A percentile compares a stretch with the other conserved stretches of the same genome.
Conservation (phyloP, 2,329 filamentous ascomycete genomes). For the Leptographium wingfieldii region DNA sequence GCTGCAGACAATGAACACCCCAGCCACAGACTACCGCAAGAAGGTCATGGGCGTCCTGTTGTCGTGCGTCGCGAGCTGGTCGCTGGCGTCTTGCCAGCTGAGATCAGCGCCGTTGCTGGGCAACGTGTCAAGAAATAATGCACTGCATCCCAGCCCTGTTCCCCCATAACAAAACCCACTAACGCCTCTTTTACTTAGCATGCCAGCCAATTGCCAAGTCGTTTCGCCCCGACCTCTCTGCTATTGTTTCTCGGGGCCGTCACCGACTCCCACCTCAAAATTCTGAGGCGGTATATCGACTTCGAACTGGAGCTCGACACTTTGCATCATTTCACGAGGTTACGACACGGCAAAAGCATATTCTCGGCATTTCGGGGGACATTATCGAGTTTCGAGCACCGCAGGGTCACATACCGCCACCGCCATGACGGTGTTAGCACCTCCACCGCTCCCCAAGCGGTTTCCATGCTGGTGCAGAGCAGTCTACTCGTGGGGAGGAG, state of each 20-base stretch:
- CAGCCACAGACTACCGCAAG: too few relatives aligned
- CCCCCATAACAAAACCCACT: background rate
- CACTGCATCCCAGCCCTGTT: background rate
- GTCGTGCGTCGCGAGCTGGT: background rate
- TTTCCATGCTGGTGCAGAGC: constrained; percentile 90
- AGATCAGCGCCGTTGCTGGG: background rate
- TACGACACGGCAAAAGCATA: background rate
- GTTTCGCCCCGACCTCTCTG: background rate
- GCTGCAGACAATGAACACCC: too few relatives aligned
- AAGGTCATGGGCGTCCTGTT: too few relatives aligned
- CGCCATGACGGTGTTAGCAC: constrained; percentile 3
- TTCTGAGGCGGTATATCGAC: background rate
- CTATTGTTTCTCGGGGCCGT: background rate
- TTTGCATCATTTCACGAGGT: background rate
- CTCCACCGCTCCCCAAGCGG: constrained; percentile 52
- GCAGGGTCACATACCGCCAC: background rate
- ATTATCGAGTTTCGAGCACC: background rate
- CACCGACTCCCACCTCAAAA: background rate
- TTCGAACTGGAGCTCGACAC: background rate
- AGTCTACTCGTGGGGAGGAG: constrained; percentile 87
- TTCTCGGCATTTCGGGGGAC: background rate
- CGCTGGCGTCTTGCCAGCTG: background rate
- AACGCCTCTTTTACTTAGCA: background rate
- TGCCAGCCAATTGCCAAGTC: background rate
- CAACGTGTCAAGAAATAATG: background rate